Base-by-base conservation (phyloP, 208 protist species). In the Crithidia thermophila region DNA sequence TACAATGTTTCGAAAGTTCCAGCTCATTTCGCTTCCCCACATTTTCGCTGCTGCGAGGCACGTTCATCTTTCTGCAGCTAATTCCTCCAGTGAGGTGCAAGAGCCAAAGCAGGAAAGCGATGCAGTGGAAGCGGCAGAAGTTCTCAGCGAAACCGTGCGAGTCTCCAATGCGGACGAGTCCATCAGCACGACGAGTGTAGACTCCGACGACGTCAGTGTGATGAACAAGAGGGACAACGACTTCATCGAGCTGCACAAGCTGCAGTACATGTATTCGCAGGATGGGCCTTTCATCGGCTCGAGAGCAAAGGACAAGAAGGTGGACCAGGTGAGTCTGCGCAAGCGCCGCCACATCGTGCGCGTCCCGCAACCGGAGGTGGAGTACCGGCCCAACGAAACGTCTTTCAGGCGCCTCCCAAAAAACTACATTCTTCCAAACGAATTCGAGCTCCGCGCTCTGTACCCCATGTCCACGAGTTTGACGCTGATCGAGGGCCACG, bases 201-300 rank as follows among this genome's bases (percentile, higher is more conserved):
- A 80, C 49, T 20, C 50, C 20, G 64, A 77, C 3, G 81, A 87
- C 64, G 80, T 91, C 4, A 74, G 61, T 28, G 37, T 76, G 20
- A 55, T 90, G 55, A 81, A 58, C 36, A 55, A 79, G 37, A 47
- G 75, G n/a, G 80, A 89, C 42, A 81, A 65, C 40, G 69, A 73
- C 34, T 67, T 68, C 33, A 58, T 87, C 11, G 84, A 94, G 59
- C 56, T 94, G 28, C 81, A 85, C 55, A 82, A 87, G 49, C 62
- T 94, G 3, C 82, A 87, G 46, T 83, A 92, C 71, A 81, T 90
- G 67, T 89, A 84, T 47, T 91, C 87, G 14, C 90, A 95, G 57
- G 83, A 93, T 11, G 87, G 90, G 0, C 85, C 87, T 1, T 95
- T 86, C 56, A 90, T 95, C 56, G 85, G 84, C 0, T 95, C 90